A percentile compares a stretch with the other conserved stretches of the same genome.
Evolutionary conservation across 495 filamentous ascomycete species (phyloP).

Genomic region (Aspergillus coremiiformis): DNA sequence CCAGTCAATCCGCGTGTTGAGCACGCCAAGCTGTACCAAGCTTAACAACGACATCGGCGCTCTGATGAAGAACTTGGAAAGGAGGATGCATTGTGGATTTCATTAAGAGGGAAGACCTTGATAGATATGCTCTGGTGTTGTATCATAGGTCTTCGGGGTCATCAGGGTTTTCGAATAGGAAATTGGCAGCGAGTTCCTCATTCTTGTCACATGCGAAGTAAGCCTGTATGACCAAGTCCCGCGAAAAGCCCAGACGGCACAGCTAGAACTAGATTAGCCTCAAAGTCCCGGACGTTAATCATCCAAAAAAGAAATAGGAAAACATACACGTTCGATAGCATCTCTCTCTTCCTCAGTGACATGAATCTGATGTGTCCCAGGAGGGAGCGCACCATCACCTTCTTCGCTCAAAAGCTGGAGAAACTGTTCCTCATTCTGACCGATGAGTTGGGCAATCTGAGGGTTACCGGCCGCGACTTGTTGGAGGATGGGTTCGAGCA

Average conservation of each 20-base stretch:
- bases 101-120: conserved; percentile 1
- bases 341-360: conserved; percentile 95
- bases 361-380: conserved; percentile 78
- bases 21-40: neutral
- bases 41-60: neutral
- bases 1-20: neutral
- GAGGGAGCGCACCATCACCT: conserved; percentile 67
- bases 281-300: neutral
- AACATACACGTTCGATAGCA: conserved; percentile 87
- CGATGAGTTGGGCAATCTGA: conserved; percentile 84
- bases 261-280: conserved; percentile 53
- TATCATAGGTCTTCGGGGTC: conserved; percentile 61
- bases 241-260: conserved; percentile 83
- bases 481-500: conserved; percentile 96
- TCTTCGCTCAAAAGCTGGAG: conserved; percentile 80
- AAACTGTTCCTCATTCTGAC: conserved; percentile 86
- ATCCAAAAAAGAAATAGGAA: neutral
- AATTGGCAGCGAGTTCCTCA: conserved; percentile 95
- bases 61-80: neutral
- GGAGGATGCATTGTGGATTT: conserved; percentile 8
- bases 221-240: conserved; percentile 91
- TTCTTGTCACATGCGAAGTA: conserved; percentile 99
- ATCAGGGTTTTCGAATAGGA: conserved; percentile 93
- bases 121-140: neutral
- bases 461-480: conserved; percentile 95